phyloP scores from a whole-genome alignment of 1,284 basidiomycete species.

The Megacollybia platyphylla region DNA sequence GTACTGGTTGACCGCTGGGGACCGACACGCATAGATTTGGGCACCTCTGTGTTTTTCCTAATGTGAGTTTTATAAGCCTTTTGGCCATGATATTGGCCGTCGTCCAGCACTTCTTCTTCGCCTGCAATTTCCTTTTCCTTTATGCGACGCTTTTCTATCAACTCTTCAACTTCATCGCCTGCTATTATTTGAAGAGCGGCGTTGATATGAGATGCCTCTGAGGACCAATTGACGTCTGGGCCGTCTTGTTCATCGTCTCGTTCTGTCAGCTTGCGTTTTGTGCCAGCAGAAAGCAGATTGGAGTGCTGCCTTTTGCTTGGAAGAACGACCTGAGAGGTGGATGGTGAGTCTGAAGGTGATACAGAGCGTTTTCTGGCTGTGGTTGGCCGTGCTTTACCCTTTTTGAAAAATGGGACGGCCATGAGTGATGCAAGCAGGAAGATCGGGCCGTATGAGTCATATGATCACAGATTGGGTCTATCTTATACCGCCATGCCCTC shows the following conservation, averaged over 20 bases:
- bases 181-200: slow-evolving; percentile 62
- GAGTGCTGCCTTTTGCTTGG: slow-evolving; percentile 54
- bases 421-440: slow-evolving; percentile 11
- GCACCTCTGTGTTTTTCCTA: slow-evolving; percentile 70
- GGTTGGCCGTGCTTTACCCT: slow-evolving; percentile 66
- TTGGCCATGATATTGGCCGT: slow-evolving; percentile 84
- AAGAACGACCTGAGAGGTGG: slow-evolving; percentile 59
- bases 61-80: slow-evolving; percentile 75
- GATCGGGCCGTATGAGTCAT: background rate
- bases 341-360: slow-evolving; percentile 34
- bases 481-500: background rate
- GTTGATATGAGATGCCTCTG: slow-evolving; percentile 54
- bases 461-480: too few species aligned
- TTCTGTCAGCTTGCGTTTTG: slow-evolving; percentile 63
- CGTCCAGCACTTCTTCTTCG: slow-evolving; percentile 55
- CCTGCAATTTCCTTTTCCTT: slow-evolving; percentile 36
- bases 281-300: slow-evolving; percentile 74
- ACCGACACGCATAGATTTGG: slow-evolving; percentile 83
- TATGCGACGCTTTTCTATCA: slow-evolving; percentile 51
- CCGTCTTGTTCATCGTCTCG: slow-evolving; percentile 45
- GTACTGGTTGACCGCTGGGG: slow-evolving; percentile 76
- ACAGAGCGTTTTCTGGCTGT: slow-evolving; percentile 50
- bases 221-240: slow-evolving; percentile 71
- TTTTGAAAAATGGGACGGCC: slow-evolving; percentile 79
- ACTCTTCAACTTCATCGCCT: slow-evolving; percentile 67